These are phyloP conservation scores for Amanita muscaria DNA, from an alignment of 768 basidiomycete genomes.

Conservation along the genomic window DNA sequence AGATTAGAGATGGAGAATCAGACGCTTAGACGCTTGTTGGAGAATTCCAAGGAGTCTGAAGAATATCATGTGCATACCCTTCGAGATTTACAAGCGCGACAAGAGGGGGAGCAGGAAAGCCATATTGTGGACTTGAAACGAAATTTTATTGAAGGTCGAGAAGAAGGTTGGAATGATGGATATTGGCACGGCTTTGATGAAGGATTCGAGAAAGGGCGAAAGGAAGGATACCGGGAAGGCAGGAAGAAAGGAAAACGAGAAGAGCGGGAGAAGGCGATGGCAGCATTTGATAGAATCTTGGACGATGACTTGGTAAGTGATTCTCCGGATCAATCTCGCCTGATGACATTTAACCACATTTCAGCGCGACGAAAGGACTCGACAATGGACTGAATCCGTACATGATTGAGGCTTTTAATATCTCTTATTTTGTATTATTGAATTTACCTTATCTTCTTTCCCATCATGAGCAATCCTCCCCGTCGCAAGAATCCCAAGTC, in stretches of 20 bases:
- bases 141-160: constrained; percentile 34
- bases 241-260: constrained; percentile 34
- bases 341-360: too few species aligned
- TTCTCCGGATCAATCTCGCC: background rate
- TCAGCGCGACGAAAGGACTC: constrained; percentile 21
- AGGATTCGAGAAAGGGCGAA: constrained; percentile 32
- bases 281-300: constrained; percentile 52
- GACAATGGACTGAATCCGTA: constrained; percentile 23
- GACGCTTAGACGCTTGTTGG: constrained; percentile 13
- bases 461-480: constrained; percentile 3
- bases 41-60: constrained; percentile 31
- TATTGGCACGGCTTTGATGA: constrained; percentile 21
- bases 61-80: constrained; percentile 24
- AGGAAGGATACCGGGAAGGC: constrained; percentile 35
- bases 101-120: constrained; percentile 35
- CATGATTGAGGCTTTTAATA: background rate
- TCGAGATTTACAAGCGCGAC: constrained; percentile 34
- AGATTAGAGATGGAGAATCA: constrained; percentile 24
- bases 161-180: constrained; percentile 39
- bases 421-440: too few species aligned
- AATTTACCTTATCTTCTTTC: background rate
- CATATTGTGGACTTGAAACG: constrained; percentile 30
- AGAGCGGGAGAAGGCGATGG: constrained; percentile 44
- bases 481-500: constrained; percentile 58
- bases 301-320: constrained; percentile 28